These are phyloP conservation scores for Populus nigra DNA, from an alignment of 345 rosid species.

Conservation along the genomic window DNA sequence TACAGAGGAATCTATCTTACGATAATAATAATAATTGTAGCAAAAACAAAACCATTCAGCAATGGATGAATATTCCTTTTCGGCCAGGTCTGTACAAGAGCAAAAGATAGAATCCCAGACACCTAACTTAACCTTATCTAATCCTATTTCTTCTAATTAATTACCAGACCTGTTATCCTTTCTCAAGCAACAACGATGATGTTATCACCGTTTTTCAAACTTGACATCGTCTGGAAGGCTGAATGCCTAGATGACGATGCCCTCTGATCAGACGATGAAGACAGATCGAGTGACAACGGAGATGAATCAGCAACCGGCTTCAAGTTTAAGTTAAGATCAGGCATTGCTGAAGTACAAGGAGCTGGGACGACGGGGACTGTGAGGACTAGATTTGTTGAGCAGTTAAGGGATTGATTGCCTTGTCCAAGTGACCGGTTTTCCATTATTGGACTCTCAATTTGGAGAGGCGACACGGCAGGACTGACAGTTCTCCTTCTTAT, in stretches of 20 bases:
- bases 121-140: slow-evolving; percentile 33
- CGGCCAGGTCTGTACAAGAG: slow-evolving; percentile 47
- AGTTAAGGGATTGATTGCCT: slow-evolving; percentile 16
- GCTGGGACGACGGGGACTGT: slow-evolving; percentile 31
- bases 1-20: slow-evolving; percentile 3
- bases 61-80: slow-evolving; percentile 19
- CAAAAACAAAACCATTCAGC: slow-evolving; percentile 10
- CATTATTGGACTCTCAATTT: slow-evolving; percentile 32
- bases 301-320: slow-evolving; percentile 28
- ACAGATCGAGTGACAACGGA: slow-evolving; percentile 59
- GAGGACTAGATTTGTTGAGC: slow-evolving; percentile 28
- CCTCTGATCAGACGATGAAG: slow-evolving; percentile 45
- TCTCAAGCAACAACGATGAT: slow-evolving; percentile 62
- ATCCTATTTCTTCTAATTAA: slow-evolving; percentile 29
- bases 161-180: slow-evolving; percentile 10
- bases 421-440: slow-evolving; percentile 28
- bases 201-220: slow-evolving; percentile 61
- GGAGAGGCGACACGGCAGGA: slow-evolving; percentile 21
- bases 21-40: not conserved
- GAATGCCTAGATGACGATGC: slow-evolving; percentile 45
- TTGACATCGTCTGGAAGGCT: slow-evolving; percentile 45
- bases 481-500: not conserved
- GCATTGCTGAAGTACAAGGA: slow-evolving; percentile 21
- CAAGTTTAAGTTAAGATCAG: slow-evolving; percentile 41
- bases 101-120: slow-evolving; percentile 23